phyloP scores from a whole-genome alignment of 2,329 filamentous ascomycete species.

The Phaeomoniella chlamydospora region DNA sequence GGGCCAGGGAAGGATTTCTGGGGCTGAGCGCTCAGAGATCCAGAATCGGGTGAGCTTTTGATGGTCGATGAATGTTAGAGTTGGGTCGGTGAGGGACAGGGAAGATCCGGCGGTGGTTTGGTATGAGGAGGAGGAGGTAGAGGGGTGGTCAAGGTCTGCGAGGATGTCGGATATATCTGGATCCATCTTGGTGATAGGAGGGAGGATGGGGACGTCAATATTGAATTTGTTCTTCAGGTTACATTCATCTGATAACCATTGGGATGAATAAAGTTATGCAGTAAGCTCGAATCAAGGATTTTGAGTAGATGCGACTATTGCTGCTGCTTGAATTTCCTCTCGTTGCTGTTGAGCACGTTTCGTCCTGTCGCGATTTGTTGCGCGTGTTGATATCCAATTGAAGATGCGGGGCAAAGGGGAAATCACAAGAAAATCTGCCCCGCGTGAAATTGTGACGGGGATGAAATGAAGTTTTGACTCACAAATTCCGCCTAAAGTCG shows the following conservation, averaged over 20 bases:
- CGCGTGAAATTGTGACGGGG: neutral
- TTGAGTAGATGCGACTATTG: no score
- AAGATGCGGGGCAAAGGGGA: no score
- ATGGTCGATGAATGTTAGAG: conserved; percentile 43
- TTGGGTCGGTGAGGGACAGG: conserved; percentile 6
- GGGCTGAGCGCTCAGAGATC: conserved; percentile 81
- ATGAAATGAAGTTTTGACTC: neutral
- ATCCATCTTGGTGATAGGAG: conserved; percentile 7
- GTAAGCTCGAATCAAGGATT: no score
- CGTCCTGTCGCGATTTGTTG: no score
- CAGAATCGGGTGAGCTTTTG: conserved; percentile 82
- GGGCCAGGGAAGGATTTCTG: conserved; percentile 73
- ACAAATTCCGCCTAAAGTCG: no score
- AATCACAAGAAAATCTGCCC: neutral
- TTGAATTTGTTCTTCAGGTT: no score
- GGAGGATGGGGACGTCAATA: conserved; percentile 1
- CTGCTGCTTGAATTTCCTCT: no score
- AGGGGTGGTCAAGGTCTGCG: conserved; percentile 28
- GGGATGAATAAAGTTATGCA: no score
- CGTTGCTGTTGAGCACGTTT: no score
- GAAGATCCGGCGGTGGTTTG: conserved; percentile 1
- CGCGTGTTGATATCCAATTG: no score
- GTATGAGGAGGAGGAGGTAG: neutral
- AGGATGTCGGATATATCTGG: conserved; percentile 28
- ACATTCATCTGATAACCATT: no score